Conservation (phyloP, 805 yeast species). For the Blastobotrys mokoenaii region DNA sequence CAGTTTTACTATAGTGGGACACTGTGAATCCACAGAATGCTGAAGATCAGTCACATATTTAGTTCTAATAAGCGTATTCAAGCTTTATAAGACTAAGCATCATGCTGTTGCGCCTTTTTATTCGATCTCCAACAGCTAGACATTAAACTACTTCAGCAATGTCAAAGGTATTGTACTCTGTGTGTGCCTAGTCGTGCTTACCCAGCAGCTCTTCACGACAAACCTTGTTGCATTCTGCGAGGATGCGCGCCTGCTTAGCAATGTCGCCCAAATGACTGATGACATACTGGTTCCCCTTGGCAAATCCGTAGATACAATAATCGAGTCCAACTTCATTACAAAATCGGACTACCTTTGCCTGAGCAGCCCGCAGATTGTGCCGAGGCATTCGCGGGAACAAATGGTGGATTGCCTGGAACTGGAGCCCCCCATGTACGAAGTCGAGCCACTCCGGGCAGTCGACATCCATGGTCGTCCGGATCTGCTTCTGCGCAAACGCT, state of each 20-base stretch:
- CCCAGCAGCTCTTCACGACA: conserved; percentile 42
- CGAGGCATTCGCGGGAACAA: conserved; percentile 84
- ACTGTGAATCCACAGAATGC: no score
- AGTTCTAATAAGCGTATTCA: no score
- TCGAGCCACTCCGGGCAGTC: conserved; percentile 92
- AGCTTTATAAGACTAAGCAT: no score
- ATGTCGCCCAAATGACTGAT: conserved; percentile 62
- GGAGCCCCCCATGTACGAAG: conserved; percentile 85
- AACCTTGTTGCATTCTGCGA: conserved; percentile 62
- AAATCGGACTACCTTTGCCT: conserved; percentile 61
- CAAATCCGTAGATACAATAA: conserved; percentile 80
- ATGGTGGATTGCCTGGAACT: conserved; percentile 87
- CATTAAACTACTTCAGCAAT: no score
- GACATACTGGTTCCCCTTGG: conserved; percentile 65
- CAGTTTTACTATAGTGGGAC: no score
- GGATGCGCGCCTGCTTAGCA: conserved; percentile 68
- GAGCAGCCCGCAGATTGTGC: conserved; percentile 73
- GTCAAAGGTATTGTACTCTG: no score
- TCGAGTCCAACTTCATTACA: conserved; percentile 69
- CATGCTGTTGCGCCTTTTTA: no score
- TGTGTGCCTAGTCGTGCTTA: background rate
- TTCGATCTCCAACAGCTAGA: no score
- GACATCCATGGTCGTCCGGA: conserved; percentile 91
- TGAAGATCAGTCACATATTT: no score
- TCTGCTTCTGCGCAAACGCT: conserved; percentile 68